Evolutionary conservation across 177 flowering plant genomes (phyloP).

Genomic region (Tripterygium wilfordii): DNA sequence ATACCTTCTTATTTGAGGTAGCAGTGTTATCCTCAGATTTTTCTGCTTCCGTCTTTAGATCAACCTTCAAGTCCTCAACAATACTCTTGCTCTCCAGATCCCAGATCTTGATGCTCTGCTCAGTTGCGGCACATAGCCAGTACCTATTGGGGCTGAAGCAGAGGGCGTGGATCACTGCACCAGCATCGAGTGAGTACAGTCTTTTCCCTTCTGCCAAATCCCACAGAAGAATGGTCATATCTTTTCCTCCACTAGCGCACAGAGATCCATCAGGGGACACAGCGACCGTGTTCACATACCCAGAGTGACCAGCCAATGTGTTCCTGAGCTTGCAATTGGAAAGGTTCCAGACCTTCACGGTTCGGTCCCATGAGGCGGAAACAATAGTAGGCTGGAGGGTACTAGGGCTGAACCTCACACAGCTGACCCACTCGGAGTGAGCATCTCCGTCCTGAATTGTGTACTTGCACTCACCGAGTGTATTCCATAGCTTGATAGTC

Average conservation of each 20-base stretch:
- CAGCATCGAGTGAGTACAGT: constrained; percentile 71
- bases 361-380: constrained; percentile 74
- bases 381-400: constrained; percentile 61
- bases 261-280: constrained; percentile 91
- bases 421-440: constrained; percentile 80
- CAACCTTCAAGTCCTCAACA: constrained; percentile 67
- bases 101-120: constrained; percentile 81
- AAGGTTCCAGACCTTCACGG: constrained; percentile 85
- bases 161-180: constrained; percentile 60
- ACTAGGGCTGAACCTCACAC: constrained; percentile 76
- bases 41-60: constrained; percentile 37
- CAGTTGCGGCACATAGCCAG: constrained; percentile 92
- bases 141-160: constrained; percentile 91
- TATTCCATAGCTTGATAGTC: constrained; percentile 87
- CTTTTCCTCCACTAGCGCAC: constrained; percentile 90
- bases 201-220: constrained; percentile 82
- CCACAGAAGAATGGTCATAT: constrained; percentile 76
- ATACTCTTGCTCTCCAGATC: constrained; percentile 86
- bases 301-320: constrained; percentile 59
- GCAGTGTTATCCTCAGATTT: constrained; percentile 20
- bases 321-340: constrained; percentile 61
- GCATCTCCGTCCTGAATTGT: constrained; percentile 63
- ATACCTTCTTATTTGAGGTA: constrained; percentile 26
- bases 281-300: constrained; percentile 79
- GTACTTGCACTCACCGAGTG: constrained; percentile 89